Base-by-base conservation (phyloP, 1,284 basidiomycete species). In the Tranzscheliella williamsii region DNA sequence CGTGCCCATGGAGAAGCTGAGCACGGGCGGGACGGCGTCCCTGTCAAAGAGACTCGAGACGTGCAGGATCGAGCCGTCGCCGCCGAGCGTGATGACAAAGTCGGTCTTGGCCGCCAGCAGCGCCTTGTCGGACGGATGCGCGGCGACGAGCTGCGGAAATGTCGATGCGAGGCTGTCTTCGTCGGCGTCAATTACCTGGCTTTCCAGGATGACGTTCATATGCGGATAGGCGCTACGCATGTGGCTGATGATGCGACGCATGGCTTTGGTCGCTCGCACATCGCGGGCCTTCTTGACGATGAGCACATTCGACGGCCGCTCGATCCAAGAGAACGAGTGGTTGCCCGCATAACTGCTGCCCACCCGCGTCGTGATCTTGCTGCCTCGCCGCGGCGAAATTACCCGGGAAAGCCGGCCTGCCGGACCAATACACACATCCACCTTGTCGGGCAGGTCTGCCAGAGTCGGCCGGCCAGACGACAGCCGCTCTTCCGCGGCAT, bases 1-100 rank as follows among this genome's bases (percentile, higher is more conserved):
- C 1, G 90, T 93, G 6, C 93, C 94, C 89, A 96, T 91, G 0
- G 89, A 92, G 79, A 97, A 95, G 73, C 90, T 93, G 27, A 97
- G 81, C 0, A 97, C 92, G 0, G 94, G 93, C 2, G 93, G 93
- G 12, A 95, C 92, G 18, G 90, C 87, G 24, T 88, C 88, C 7
- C 84, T 82, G 67, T 87, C 89, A 78, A 97, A 97, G 5, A 97
- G 81, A 20, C 90, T 91, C 4, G 92, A 93, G 0, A 91, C 91
- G 74, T 95, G 92, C 4, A 97, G 83, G 38, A 97, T 93, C 2
- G 94, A 96, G 2, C 93, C 93, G 75, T 97, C 93, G 20, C 93
- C 93, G 38, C 93, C 93, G 2, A 97, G 79, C 0, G 93, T 95
- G 24, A 97, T 85, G 13, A 95, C 87, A 7, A 97, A 82, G 76